Evolutionary conservation across 2,329 filamentous ascomycete species (phyloP).

Genomic region (Penicillium capsulatum): DNA sequence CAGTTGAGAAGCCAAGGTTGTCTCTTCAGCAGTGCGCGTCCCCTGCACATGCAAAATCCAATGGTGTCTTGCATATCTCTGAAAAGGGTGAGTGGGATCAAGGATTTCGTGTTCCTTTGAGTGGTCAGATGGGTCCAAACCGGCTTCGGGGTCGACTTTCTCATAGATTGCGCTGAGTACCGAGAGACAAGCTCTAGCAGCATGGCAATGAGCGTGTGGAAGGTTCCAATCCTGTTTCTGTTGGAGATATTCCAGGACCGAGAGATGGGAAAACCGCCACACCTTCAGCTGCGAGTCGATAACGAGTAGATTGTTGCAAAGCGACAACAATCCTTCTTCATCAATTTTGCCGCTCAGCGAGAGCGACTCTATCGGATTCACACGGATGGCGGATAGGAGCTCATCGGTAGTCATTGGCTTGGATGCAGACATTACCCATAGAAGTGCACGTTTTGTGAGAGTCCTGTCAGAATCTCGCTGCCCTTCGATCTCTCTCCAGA

Average conservation of each 20-base stretch:
- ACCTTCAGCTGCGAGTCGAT: slow-evolving; percentile 11
- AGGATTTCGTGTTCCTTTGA: slow-evolving; percentile 3
- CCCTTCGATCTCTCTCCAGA: slow-evolving; percentile 6
- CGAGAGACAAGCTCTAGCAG: slow-evolving; percentile 8
- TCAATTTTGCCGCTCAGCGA: slow-evolving; percentile 3
- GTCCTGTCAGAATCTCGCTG: slow-evolving; percentile 3
- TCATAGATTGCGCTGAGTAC: slow-evolving; percentile 8
- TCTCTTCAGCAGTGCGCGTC: not conserved
- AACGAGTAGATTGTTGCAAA: slow-evolving; percentile 10
- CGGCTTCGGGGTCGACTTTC: slow-evolving; percentile 3
- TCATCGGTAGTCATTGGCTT: slow-evolving; percentile 3
- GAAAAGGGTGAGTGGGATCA: slow-evolving; percentile 6
- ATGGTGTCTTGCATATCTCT: slow-evolving; percentile 9
- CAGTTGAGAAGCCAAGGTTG: slow-evolving; percentile 3
- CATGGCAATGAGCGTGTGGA: slow-evolving; percentile 2
- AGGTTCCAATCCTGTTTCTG: not conserved
- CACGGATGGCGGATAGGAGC: slow-evolving; percentile 9
- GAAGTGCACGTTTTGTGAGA: slow-evolving; percentile 8
- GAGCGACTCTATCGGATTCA: slow-evolving; percentile 1
- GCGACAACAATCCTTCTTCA: slow-evolving; percentile 8
- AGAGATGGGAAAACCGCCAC: slow-evolving; percentile 14
- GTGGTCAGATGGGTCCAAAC: not conserved
- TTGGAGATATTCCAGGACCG: slow-evolving; percentile 15
- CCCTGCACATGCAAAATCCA: slow-evolving; percentile 9
- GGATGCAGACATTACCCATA: slow-evolving; percentile 9